Conservation (phyloP, 495 filamentous ascomycete genomes). For the Rhypophila decipiens region DNA sequence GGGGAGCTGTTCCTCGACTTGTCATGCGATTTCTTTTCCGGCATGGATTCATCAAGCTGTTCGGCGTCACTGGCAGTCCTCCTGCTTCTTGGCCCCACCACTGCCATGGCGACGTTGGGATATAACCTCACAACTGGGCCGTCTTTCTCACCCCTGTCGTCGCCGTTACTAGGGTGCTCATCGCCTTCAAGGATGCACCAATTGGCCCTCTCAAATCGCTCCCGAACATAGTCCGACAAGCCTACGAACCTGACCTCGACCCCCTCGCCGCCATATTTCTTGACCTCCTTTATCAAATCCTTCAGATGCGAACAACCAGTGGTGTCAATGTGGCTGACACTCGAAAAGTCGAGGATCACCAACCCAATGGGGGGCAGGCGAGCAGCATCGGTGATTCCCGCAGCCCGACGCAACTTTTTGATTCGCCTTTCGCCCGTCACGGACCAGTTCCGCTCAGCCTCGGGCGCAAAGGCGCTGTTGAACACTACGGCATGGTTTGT, state of each 20-base stretch:
- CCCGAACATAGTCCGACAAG: slow-evolving; percentile 14
- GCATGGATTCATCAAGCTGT: not conserved
- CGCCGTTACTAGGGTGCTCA: slow-evolving; percentile 1
- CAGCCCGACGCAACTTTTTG: slow-evolving; percentile 10
- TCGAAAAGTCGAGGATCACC: slow-evolving; percentile 17
- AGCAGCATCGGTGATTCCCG: slow-evolving; percentile 9
- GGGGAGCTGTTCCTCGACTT: no score
- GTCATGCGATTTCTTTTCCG: no score
- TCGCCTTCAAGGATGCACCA: slow-evolving; percentile 13
- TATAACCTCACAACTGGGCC: slow-evolving; percentile 7
- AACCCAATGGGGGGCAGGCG: slow-evolving; percentile 12
- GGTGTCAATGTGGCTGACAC: slow-evolving; percentile 17
- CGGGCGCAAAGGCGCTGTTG: slow-evolving; percentile 11
- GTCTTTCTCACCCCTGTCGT: not conserved
- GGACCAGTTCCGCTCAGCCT: slow-evolving; percentile 39
- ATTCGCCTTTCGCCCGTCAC: slow-evolving; percentile 31
- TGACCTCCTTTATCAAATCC: slow-evolving; percentile 12
- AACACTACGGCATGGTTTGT: slow-evolving; percentile 28
- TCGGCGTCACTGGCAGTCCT: not conserved
- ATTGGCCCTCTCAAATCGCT: slow-evolving; percentile 16
- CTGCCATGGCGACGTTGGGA: slow-evolving; percentile 4
- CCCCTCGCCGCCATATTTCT: slow-evolving; percentile 11
- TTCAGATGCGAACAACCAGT: slow-evolving; percentile 17
- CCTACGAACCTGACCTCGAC: slow-evolving; percentile 16
- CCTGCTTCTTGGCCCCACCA: slow-evolving; percentile 3